Evolutionary conservation across 2,329 filamentous ascomycete species (phyloP), one percentile per base, ranked within the genome.

Genomic region (Lomentospora prolificans): DNA sequence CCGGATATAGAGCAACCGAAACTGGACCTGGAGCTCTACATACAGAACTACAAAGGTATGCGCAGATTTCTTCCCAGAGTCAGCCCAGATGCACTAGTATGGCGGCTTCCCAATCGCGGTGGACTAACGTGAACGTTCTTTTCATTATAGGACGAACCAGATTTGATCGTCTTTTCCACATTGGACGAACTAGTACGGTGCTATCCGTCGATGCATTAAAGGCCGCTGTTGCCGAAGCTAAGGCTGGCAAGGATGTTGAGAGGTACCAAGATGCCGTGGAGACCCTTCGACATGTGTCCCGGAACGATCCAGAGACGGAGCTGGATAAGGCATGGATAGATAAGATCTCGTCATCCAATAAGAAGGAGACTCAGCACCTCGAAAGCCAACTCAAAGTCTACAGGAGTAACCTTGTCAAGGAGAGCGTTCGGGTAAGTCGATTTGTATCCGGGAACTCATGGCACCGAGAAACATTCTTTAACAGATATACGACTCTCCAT

Each of bases 321-420:
- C 74, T 76, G 56, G 90, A 97, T 64, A 72, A 77, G 22, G 73
- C 74, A n/a, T 97, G 92, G 92, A 78, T 86, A n/a, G 79, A 86
- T 6, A 75, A 73, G 57, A 86, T 80, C 36, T 81, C 84, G 22
- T 81, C 81, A 59, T 73, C 79, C 53, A 89, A 91, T 63, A 81
- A 81, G 61, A 72, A 74, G 1, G 87, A 95, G 68, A 85, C 85
- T 1, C 76, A 82, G 56, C 81, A 87, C n/a, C 75, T 97, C 56
- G 90, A 96, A 66, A 75, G 80, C 14, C 90, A 97, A 69, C 76
- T 99, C 19, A 91, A 90, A 69, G 86, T 86, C 1, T 97, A 97
- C 70, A 96, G 94, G 72, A 96, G 96, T 67, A 99, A 97, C 64
- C 73, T 97, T 46, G 90, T 99, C 64, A 96, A 96, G 68, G 94